phyloP scores from a whole-genome alignment of 2,329 filamentous ascomycete genomes.

The Penicillium sp. region DNA sequence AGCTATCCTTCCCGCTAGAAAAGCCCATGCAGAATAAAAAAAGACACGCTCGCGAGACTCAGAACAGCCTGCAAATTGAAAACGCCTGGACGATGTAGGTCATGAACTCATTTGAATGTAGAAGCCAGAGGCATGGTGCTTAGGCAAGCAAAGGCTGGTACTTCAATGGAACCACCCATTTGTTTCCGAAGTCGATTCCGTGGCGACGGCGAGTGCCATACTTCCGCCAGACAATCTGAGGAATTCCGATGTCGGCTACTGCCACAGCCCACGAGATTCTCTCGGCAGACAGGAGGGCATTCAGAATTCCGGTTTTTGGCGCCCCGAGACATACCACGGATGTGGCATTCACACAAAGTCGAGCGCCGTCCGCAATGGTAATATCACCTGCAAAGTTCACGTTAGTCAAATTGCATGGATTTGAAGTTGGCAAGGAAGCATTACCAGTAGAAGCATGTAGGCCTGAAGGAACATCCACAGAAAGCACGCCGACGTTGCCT shows the following conservation, averaged over 20 bases:
- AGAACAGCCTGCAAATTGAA: conserved; percentile 1
- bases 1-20: background rate
- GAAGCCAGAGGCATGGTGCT: conserved; percentile 4
- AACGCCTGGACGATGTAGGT: conserved; percentile 17
- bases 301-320: conserved; percentile 80
- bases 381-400: conserved; percentile 48
- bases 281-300: conserved; percentile 68
- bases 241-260: conserved; percentile 84
- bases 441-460: conserved; percentile 77
- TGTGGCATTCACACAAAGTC: conserved; percentile 77
- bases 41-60: conserved; percentile 11
- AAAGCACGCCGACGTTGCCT: conserved; percentile 77
- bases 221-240: conserved; percentile 80
- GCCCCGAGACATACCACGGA: conserved; percentile 84
- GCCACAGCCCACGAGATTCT: conserved; percentile 70
- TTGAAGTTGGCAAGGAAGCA: conserved; percentile 35
- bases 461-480: conserved; percentile 89
- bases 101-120: conserved; percentile 9
- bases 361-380: conserved; percentile 68
- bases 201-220: conserved; percentile 78
- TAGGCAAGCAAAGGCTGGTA: conserved; percentile 39
- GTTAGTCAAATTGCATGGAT: conserved; percentile 12
- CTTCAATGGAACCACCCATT: conserved; percentile 77
- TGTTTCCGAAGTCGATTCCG: conserved; percentile 83
- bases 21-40: conserved; percentile 5